These are phyloP conservation scores for Annulohypoxylon nitens DNA, from an alignment of 495 filamentous ascomycete genomes.

Conservation along the genomic window DNA sequence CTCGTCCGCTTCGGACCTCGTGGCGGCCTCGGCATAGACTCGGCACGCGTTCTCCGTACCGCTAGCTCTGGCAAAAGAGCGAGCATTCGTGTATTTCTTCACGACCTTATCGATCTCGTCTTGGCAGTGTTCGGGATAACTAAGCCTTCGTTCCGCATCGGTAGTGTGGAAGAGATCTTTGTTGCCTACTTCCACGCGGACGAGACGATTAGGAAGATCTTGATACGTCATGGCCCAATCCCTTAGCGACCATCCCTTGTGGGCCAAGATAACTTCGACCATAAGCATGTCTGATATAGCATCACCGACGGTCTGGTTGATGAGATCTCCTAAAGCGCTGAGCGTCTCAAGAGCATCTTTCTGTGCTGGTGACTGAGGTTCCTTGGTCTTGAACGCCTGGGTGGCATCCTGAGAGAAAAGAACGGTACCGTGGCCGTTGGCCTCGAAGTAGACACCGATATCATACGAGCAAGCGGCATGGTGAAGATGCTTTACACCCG, in stretches of 20 bases:
- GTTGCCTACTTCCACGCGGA: constrained; percentile 88
- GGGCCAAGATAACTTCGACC: constrained; percentile 93
- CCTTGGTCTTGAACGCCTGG: constrained; percentile 77
- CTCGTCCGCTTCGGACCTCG: constrained; percentile 84
- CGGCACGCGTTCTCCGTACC: constrained; percentile 97
- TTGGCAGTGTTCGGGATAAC: constrained; percentile 83
- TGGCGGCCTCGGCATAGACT: constrained; percentile 97
- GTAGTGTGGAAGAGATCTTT: constrained; percentile 89
- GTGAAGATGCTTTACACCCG: constrained; percentile 97
- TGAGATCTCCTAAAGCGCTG: constrained; percentile 82
- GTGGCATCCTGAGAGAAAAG: constrained; percentile 89
- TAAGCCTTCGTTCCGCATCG: constrained; percentile 90
- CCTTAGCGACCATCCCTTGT: constrained; percentile 89
- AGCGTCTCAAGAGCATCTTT: constrained; percentile 85
- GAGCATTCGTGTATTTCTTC: constrained; percentile 89
- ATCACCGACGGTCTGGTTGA: constrained; percentile 98
- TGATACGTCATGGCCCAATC: constrained; percentile 95
- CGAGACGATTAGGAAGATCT: constrained; percentile 96
- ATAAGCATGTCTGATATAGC: constrained; percentile 96
- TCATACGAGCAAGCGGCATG: constrained; percentile 93
- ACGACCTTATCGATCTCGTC: constrained; percentile 86
- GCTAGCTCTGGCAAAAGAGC: constrained; percentile 90
- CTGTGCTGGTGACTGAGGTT: constrained; percentile 92
- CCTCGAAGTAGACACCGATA: constrained; percentile 97
- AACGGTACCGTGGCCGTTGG: constrained; percentile 97